Evolutionary conservation across 2,329 filamentous ascomycete genomes (phyloP).

Genomic region (Colletotrichum tabaci): DNA sequence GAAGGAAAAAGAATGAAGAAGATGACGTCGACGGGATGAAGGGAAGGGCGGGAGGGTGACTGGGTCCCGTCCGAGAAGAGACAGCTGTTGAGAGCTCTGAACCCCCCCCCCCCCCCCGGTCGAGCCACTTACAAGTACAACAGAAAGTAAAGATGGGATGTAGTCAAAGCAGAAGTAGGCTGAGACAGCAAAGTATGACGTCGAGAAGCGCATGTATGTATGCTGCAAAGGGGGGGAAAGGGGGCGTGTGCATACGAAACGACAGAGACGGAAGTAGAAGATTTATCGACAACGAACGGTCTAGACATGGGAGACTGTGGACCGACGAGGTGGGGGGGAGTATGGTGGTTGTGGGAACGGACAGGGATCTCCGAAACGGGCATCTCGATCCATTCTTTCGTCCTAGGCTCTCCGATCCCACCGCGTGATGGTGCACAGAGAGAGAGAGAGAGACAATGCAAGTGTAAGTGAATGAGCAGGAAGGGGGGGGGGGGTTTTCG

Average conservation of each 20-base stretch:
- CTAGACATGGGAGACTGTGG: conserved; percentile 29
- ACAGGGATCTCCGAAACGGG: conserved; percentile 26
- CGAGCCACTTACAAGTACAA: conserved; percentile 4
- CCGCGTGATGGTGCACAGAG: not conserved
- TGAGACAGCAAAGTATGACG: conserved; percentile 27
- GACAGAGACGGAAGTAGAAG: not conserved
- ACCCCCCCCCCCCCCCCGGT: not conserved
- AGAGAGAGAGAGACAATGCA: not conserved
- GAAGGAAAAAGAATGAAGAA: too few species aligned
- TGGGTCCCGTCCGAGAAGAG: not conserved
- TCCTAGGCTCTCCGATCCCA: not conserved
- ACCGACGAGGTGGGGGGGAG: conserved; percentile 20
- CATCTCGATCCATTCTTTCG: conserved; percentile 32
- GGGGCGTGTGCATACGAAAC: not conserved
- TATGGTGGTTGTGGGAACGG: not conserved
- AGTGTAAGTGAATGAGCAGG: not conserved
- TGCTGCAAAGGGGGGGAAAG: not conserved
- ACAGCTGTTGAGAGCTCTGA: conserved; percentile 4
- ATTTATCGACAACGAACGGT: conserved; percentile 22
- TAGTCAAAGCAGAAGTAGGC: conserved; percentile 22
- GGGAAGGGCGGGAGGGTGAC: too few species aligned
- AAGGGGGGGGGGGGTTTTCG: not conserved
- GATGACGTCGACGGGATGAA: too few species aligned
- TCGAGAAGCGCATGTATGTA: not conserved
- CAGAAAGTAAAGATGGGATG: not conserved